Evolutionary conservation across 163 green algal species (phyloP), one percentile per base, ranked within the genome.

Genomic region (Smithsoniella earleae): DNA sequence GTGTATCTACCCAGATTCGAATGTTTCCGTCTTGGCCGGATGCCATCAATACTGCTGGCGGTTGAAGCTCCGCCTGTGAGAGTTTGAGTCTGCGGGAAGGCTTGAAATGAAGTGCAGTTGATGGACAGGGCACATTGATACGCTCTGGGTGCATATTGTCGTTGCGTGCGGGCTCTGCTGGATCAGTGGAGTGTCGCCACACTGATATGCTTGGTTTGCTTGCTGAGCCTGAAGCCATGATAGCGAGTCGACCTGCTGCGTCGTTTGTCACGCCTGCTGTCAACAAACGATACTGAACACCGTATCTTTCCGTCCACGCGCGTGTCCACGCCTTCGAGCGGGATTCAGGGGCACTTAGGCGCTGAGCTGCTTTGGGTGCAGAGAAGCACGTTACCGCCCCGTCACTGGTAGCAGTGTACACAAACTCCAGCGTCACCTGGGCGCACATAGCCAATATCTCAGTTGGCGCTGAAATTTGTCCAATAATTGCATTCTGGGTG

Each of bases 61-160:
- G 58, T 4, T 13, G 16, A 10, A 49, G 25, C 58, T 69, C 27
- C 58, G 8, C 25, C 49, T 13, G 49, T 38, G 18, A n/a, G 16
- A 13, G 58, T 16, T 38, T 3, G 25, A 1, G 1, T 69, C 16
- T 30, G 58, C 58, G 13, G 40, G 13, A 13, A 5, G 8, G 1
- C 16, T 33, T 0, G 58, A 69, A 69, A 25, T 69, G 58, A 3
- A 69, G n/a, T 5, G 58, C 27, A 43, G 58, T 69, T 18, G 58
- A 40, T 0, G 58, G 27, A 4, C 20, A 33, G 10, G 58, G 58
- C 58, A 69, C 58, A 40, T 16, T 3, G n/a, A 69, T 5, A 16
- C n/a, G 25, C 25, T 69, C 58, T n/a, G 18, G 20, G 58, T 43
- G 18, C 20, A 13, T 22, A 10, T 49, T 49, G 10, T 49, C 27